Base-by-base conservation (phyloP, 2,329 filamentous ascomycete genomes). In the Alternaria solani region DNA sequence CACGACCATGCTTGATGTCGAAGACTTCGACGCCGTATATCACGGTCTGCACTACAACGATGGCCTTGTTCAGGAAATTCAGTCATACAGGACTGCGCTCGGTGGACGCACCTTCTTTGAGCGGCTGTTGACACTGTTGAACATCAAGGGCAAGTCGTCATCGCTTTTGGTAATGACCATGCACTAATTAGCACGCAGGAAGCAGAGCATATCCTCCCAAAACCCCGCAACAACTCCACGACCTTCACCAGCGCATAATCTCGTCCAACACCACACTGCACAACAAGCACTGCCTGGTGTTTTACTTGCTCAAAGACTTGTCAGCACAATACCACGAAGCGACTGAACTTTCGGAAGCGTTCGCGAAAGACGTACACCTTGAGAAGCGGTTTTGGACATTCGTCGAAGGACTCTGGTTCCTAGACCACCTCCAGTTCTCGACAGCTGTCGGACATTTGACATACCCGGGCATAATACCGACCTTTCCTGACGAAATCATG, bases 401-500 rank as follows among this genome's bases (percentile, higher is more conserved):
- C 69, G 92, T 95, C 80, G 88, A 91, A 68, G 93, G 93, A 0
- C 80, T 96, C 9, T 96, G 92, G 91, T 84, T 91, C 69, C 82
- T 96, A 75, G 93, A 96, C 73, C 86, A 87, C 43, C 81, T 88
- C 44, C 84, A 92, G 57, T 93, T 92, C 59, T 68, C 76, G 55
- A 79, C 66, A 64, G 91, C 92, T 3, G 83, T 96, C 28, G 88
- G 92, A 68, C 88, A 90, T 74, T 86, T 96, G 14, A 89, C 91
- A 4, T 90, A 95, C 70, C 92, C 93, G 0, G 92, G 90, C 1
- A 84, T 96, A 5, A 88, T 90, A 20, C 89, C 91, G 36, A 93
- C 93, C 55, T 96, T 95, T 71, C 86, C 91, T 57, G 92, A 95
- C 78, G 91, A 96, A 62, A 94, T 96, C 53, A 84, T 95, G 67